Evolutionary conservation across 1,284 basidiomycete genomes (phyloP).

Genomic region (Trichosporon sp.): DNA sequence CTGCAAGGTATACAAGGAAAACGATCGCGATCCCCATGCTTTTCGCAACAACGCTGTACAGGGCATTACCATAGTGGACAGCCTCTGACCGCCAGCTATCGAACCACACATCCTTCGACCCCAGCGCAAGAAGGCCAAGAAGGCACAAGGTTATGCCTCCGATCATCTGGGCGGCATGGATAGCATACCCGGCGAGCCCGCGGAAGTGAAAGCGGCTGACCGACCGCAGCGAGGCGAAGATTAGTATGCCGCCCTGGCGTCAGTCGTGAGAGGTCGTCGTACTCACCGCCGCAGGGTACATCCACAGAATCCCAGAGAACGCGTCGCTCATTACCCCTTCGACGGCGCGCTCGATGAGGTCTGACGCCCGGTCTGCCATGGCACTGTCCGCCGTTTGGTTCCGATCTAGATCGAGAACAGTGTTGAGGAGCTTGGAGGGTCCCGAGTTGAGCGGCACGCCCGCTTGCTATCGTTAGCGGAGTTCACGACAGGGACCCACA

Average conservation of each 20-base stretch:
- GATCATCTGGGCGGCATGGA: not conserved
- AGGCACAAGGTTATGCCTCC: not conserved
- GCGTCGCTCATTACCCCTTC: constrained; percentile 17
- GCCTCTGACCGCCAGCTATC: not conserved
- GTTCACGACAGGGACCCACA: no score
- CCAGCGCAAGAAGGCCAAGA: not conserved
- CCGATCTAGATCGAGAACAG: not conserved
- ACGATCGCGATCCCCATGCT: not conserved
- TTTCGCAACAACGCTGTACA: not conserved
- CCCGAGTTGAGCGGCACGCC: not conserved
- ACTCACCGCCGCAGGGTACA: constrained; percentile 32
- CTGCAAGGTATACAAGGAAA: not conserved
- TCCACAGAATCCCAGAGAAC: constrained; percentile 29
- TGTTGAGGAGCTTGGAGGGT: not conserved
- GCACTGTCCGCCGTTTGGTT: not conserved
- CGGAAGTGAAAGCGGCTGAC: not conserved
- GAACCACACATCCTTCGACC: not conserved
- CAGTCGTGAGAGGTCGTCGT: not conserved
- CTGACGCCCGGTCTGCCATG: not conserved
- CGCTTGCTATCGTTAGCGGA: no score
- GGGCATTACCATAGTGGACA: not conserved
- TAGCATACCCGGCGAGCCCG: not conserved
- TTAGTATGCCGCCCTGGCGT: not conserved
- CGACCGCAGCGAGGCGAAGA: not conserved
- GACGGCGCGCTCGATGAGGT: not conserved